A percentile compares a stretch with the other conserved stretches of the same genome.
phyloP scores from a whole-genome alignment of 768 basidiomycete genomes.

The Suillus sp. region DNA sequence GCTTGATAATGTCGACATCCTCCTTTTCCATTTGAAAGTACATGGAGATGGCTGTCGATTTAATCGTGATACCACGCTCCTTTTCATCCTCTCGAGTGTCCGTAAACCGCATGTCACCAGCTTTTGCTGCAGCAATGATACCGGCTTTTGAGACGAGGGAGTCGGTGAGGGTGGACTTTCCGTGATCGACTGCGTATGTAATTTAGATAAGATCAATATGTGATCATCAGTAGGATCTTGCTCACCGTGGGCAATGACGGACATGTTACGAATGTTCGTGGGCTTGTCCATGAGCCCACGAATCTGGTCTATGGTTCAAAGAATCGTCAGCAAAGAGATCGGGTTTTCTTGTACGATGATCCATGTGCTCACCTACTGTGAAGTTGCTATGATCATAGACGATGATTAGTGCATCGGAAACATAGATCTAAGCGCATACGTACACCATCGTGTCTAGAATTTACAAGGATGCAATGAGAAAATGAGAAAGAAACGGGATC shows the following conservation, averaged over 20 bases:
- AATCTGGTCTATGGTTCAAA: constrained; percentile 67
- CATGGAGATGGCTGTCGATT: constrained; percentile 99
- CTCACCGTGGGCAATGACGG: constrained; percentile 89
- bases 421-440: constrained; percentile 37
- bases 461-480: constrained; percentile 33
- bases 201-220: constrained; percentile 23
- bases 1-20: constrained; percentile 80
- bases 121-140: constrained; percentile 94
- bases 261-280: constrained; percentile 95
- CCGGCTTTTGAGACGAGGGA: constrained; percentile 99
- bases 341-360: not conserved
- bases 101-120: constrained; percentile 96
- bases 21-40: constrained; percentile 97
- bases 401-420: constrained; percentile 31
- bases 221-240: constrained; percentile 20
- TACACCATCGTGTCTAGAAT: constrained; percentile 79
- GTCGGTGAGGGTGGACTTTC: constrained; percentile 99
- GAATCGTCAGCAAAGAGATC: not conserved
- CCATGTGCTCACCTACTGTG: constrained; percentile 69
- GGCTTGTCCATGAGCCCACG: constrained; percentile 86
- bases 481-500: constrained; percentile 25
- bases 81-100: constrained; percentile 98
- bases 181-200: constrained; percentile 84
- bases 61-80: constrained; percentile 99
- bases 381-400: constrained; percentile 66